A percentile compares a stretch with the other conserved stretches of the same genome.
Conservation (phyloP, 768 basidiomycete species). For the Termitomyces sp. region DNA sequence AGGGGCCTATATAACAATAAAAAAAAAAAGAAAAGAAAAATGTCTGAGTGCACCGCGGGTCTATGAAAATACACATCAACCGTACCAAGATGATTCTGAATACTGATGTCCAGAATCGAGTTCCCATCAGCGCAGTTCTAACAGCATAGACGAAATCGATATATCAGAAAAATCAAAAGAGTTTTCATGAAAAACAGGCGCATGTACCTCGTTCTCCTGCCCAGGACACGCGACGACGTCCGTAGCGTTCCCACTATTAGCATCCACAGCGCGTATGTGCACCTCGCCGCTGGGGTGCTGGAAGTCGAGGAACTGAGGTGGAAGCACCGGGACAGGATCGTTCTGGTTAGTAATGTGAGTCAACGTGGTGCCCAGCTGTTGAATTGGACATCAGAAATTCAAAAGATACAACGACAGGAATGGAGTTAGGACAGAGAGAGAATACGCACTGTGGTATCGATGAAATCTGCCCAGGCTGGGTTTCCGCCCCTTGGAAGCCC, state of each 20-base stretch:
- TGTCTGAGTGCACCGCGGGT: background rate
- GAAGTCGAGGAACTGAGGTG: slow-evolving; percentile 29
- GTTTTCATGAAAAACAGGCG: too few relatives aligned
- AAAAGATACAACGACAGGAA: background rate
- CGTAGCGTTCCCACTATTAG: slow-evolving; percentile 19
- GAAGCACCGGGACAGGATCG: slow-evolving; percentile 36
- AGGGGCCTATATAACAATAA: slow-evolving; percentile 17
- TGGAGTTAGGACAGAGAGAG: too few relatives aligned
- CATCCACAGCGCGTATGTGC: slow-evolving; percentile 30
- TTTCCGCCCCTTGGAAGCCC: slow-evolving; percentile 43
- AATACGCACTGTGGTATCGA: slow-evolving; percentile 26
- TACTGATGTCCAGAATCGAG: slow-evolving; percentile 11
- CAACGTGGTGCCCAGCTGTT: slow-evolving; percentile 22
- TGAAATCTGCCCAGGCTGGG: slow-evolving; percentile 34
- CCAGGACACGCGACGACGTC: slow-evolving; percentile 28
- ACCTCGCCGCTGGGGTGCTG: slow-evolving; percentile 33
- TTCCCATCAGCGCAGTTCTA: slow-evolving; percentile 22
- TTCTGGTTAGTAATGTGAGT: slow-evolving; percentile 32
- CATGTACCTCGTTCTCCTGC: slow-evolving; percentile 31
- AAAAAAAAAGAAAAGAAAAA: too few relatives aligned
- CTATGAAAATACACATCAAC: background rate
- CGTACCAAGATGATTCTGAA: slow-evolving; percentile 16
- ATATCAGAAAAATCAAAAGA: too few relatives aligned
- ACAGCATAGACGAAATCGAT: background rate
- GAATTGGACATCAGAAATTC: background rate